Evolutionary conservation across 805 yeast species (phyloP).

Genomic region (Ogataea polymorpha): DNA sequence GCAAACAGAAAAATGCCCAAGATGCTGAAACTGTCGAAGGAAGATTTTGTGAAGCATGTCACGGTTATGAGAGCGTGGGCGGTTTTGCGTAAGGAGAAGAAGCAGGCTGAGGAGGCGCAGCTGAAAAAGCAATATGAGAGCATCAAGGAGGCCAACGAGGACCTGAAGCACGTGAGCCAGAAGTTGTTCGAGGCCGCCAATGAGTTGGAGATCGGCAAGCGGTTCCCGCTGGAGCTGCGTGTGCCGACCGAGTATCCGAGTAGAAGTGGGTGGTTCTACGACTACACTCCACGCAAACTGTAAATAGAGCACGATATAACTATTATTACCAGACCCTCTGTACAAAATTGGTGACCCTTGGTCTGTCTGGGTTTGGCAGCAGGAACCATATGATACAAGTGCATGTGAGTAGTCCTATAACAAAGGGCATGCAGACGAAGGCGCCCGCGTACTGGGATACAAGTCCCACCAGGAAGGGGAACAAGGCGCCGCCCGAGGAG

Average conservation of each 20-base stretch:
- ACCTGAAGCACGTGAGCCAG: slow-evolving; percentile 50
- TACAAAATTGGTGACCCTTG: slow-evolving; percentile 25
- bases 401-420: slow-evolving; percentile 35
- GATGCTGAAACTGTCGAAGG: slow-evolving; percentile 67
- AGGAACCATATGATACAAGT: slow-evolving; percentile 40
- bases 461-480: slow-evolving; percentile 52
- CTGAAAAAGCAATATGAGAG: slow-evolving; percentile 60
- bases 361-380: slow-evolving; percentile 43
- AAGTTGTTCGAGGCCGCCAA: slow-evolving; percentile 63
- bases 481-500: slow-evolving; percentile 54
- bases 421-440: slow-evolving; percentile 47
- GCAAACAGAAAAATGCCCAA: slow-evolving; percentile 89
- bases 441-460: slow-evolving; percentile 45
- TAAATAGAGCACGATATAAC: slow-evolving; percentile 6
- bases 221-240: slow-evolving; percentile 81
- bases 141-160: slow-evolving; percentile 70
- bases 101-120: slow-evolving; percentile 39
- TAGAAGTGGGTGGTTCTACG: slow-evolving; percentile 70
- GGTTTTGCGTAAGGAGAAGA: slow-evolving; percentile 50
- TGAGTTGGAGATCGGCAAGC: slow-evolving; percentile 47
- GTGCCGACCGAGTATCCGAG: slow-evolving; percentile 92
- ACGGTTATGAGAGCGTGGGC: slow-evolving; percentile 84
- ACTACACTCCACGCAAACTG: slow-evolving; percentile 34
- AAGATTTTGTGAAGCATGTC: slow-evolving; percentile 82
- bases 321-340: slow-evolving; percentile 17